A percentile compares a stretch with the other conserved stretches of the same genome.
Conservation (phyloP, 73 alveolate species). For the Urostyla sp. region DNA sequence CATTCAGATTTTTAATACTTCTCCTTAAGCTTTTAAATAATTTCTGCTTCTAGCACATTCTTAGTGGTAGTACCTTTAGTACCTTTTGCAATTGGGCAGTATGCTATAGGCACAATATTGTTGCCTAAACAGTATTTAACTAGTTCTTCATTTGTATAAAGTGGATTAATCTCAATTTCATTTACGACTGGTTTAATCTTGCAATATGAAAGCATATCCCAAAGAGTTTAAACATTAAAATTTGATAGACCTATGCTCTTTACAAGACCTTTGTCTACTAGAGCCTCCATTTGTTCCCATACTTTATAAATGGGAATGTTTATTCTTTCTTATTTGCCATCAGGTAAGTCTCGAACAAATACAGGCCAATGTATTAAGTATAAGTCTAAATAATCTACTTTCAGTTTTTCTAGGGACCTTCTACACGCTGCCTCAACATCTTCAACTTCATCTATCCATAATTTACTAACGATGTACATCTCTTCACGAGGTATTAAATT, state of each 20-base stretch:
- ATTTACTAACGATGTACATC: conserved; percentile 68
- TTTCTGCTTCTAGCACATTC: conserved; percentile 59
- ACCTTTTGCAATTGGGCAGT: conserved; percentile 72
- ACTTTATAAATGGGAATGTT: conserved; percentile 67
- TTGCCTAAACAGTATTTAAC: conserved; percentile 58
- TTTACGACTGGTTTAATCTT: conserved; percentile 75
- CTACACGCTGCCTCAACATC: conserved; percentile 72
- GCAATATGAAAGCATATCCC: conserved; percentile 68
- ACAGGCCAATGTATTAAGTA: conserved; percentile 86
- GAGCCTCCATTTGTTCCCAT: conserved; percentile 78
- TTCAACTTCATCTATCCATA: conserved; percentile 68
- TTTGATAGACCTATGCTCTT: conserved; percentile 82
- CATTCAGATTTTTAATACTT: conserved; percentile 70
- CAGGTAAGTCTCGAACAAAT: too few species aligned
- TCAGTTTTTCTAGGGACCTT: conserved; percentile 70
- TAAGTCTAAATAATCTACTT: conserved; percentile 74
- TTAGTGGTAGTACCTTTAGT: conserved; percentile 51
- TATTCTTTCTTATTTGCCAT: conserved; percentile 1
- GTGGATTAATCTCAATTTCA: conserved; percentile 73
- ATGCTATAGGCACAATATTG: conserved; percentile 70
- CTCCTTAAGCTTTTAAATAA: conserved; percentile 44
- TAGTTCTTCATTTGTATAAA: conserved; percentile 69
- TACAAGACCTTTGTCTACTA: conserved; percentile 76
- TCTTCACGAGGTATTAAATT: conserved; percentile 71
- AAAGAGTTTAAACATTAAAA: conserved; percentile 70